Evolutionary conservation across 2,329 filamentous ascomycete species (phyloP), one percentile per base, ranked within the genome.

Genomic region (Nothophoma quercina): DNA sequence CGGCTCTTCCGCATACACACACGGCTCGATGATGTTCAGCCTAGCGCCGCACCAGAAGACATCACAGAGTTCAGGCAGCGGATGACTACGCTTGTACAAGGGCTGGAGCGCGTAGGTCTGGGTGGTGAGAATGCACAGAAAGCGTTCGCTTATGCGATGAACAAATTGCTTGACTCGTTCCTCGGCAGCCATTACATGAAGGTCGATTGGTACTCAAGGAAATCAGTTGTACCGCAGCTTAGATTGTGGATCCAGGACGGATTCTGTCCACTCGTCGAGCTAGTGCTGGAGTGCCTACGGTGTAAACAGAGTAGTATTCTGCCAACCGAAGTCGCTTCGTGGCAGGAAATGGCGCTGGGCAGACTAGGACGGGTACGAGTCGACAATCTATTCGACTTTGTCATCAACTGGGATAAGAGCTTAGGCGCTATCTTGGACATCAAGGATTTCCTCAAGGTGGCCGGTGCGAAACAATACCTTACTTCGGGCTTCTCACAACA

Each of bases 331-430:
- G 78, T 89, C 33, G 82, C 86, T 58, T 85, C 84, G 56, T 91
- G 88, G 83, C 88, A 88, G 67, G 85, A 88, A 32, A 86, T 88
- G 63, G 88, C 87, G 13, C 73, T 90, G 35, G 84, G 83, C 2
- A 83, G 87, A 35, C 80, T 93, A 13, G 89, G 89, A 2, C 81
- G 84, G 15, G 78, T 89, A 39, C 83, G 90, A 34, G 89, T 88
- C 36, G 79, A 83, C 7, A 86, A 91, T 65, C 78, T 95, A 8
- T 93, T 92, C 64, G 88, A 93, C 65, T 92, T 93, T 66, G 86
- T 92, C 36, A 81, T 89, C 51, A 80, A 83, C 50, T 95, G 90
- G 90, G 88, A 90, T 4, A 75, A 81, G 28, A 91, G 88, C 60
- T 80, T 83, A 47, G 87, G 87, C 2, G 91, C 88, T 1, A 81